Conservation (phyloP, 192 early-diverging fungal genomes). For the Chytriomyces hyalinus region DNA sequence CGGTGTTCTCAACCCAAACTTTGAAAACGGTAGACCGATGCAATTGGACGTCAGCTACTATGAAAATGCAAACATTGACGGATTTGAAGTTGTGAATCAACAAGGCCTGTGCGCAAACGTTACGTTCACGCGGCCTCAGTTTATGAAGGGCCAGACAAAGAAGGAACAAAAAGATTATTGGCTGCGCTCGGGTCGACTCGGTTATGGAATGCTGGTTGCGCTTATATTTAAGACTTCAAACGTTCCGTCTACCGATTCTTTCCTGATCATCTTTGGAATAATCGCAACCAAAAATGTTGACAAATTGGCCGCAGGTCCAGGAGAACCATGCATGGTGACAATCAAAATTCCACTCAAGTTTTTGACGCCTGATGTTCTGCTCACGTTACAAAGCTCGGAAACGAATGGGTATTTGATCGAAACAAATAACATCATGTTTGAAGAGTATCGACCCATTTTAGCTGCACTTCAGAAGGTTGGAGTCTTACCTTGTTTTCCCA, state of each 20-base stretch:
- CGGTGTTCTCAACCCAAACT: background rate
- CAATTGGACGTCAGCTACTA: conserved; percentile 32
- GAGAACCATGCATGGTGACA: background rate
- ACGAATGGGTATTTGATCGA: conserved; percentile 32
- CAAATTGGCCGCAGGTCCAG: conserved; percentile 3
- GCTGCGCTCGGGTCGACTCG: conserved; percentile 49
- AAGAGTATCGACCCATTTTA: conserved; percentile 42
- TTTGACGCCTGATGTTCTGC: conserved; percentile 14
- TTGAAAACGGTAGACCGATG: background rate
- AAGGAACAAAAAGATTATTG: conserved; percentile 49
- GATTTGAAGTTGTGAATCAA: conserved; percentile 8
- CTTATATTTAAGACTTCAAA: background rate
- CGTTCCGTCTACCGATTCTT: background rate
- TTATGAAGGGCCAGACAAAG: background rate
- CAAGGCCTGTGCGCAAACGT: background rate
- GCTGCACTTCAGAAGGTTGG: conserved; percentile 28
- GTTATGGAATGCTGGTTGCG: conserved; percentile 49
- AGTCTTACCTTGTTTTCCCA: too few relatives aligned
- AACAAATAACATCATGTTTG: conserved; percentile 37
- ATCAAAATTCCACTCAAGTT: conserved; percentile 2
- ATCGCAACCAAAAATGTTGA: conserved; percentile 42
- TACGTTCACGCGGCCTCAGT: background rate
- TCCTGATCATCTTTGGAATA: conserved; percentile 50
- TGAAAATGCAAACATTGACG: conserved; percentile 4
- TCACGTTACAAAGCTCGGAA: background rate